These are phyloP conservation scores for Acer saccharum DNA, from an alignment of 345 rosid genomes.

Conservation along the genomic window DNA sequence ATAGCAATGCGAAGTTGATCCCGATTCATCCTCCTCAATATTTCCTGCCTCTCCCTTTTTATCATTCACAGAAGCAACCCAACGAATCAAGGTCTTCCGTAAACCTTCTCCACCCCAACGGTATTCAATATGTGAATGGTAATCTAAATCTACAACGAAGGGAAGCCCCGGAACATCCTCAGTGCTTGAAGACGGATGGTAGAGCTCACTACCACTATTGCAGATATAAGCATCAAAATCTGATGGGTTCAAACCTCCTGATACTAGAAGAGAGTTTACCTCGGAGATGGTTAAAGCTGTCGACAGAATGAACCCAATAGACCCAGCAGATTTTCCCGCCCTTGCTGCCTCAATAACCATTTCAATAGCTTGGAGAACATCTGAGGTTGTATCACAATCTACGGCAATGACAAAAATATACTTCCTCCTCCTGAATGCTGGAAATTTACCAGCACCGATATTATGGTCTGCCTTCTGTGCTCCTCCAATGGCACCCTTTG, in stretches of 20 bases:
- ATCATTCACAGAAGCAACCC: slow-evolving; percentile 56
- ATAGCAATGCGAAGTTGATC: slow-evolving; percentile 57
- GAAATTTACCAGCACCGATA: slow-evolving; percentile 34
- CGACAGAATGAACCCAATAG: slow-evolving; percentile 61
- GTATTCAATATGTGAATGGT: slow-evolving; percentile 75
- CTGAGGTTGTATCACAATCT: slow-evolving; percentile 44
- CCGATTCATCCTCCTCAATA: slow-evolving; percentile 48
- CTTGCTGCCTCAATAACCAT: slow-evolving; percentile 47
- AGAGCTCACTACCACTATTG: slow-evolving; percentile 80
- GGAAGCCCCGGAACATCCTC: slow-evolving; percentile 50
- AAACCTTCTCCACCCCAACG: slow-evolving; percentile 84
- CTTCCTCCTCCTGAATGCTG: slow-evolving; percentile 54
- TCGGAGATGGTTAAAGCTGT: slow-evolving; percentile 69
- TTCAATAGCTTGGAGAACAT: slow-evolving; percentile 37
- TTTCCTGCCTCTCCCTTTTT: slow-evolving; percentile 44
- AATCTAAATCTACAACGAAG: slow-evolving; percentile 60
- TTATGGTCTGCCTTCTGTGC: slow-evolving; percentile 35
- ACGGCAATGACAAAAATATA: slow-evolving; percentile 60
- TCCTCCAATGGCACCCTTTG: slow-evolving; percentile 28
- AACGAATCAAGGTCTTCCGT: slow-evolving; percentile 67
- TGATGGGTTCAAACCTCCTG: slow-evolving; percentile 54
- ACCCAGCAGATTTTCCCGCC: slow-evolving; percentile 35
- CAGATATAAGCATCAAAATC: slow-evolving; percentile 81
- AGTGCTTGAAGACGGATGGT: slow-evolving; percentile 53
- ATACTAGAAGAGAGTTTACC: slow-evolving; percentile 46